Base-by-base conservation (phyloP, 2,329 filamentous ascomycete genomes). In the Aureobasidium pullulans region DNA sequence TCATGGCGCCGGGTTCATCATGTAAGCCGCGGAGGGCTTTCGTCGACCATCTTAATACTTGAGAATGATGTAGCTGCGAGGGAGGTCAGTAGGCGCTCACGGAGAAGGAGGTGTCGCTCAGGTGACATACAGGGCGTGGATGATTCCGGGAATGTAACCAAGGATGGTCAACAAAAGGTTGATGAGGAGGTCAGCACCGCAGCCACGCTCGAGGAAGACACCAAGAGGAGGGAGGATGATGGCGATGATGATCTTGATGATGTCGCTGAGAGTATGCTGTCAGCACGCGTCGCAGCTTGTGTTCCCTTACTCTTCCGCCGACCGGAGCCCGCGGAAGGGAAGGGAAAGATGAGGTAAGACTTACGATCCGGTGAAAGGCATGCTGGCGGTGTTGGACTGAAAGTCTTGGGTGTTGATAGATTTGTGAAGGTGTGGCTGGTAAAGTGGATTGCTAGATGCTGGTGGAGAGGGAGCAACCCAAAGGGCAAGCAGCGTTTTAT, bases 161-260 rank as follows among this genome's bases (percentile, higher is more conserved):
- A 90, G 79, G 68, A 89, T 84, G 68, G 90, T 95, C 77, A 95
- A 79, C 70, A 91, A 82, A 76, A 96, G 89, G 86, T 95, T 96
- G 84, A 96, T 95, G 76, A 93, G 80, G 70, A 96, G 80, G 73
- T 96, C 89, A 66, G 86, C 84, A 72, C 87, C 87, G 78, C 91
- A 96, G 69, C 91, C 91, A 68, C 88, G 85, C 86, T 96, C 91
- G 67, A 96, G 88, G 83, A 96, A 94, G 73, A 96, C 91, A 79
- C 91, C 91, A 59, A 96, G 78, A 72, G 91, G 91, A 60, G 91
- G 91, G 65, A 96, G 84, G 78, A 96, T 79, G 80, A 96, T 80
- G 80, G 91, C 91, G 78, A 96, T 82, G 77, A 96, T 83, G 81
- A 89, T 87, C 79, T 89, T 89, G 84, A 85, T 85, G 77, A 89